Evolutionary conservation across 169 alveolate genomes (phyloP), one percentile per base, ranked within the genome.

Genomic region (Eimeria maxima): DNA sequence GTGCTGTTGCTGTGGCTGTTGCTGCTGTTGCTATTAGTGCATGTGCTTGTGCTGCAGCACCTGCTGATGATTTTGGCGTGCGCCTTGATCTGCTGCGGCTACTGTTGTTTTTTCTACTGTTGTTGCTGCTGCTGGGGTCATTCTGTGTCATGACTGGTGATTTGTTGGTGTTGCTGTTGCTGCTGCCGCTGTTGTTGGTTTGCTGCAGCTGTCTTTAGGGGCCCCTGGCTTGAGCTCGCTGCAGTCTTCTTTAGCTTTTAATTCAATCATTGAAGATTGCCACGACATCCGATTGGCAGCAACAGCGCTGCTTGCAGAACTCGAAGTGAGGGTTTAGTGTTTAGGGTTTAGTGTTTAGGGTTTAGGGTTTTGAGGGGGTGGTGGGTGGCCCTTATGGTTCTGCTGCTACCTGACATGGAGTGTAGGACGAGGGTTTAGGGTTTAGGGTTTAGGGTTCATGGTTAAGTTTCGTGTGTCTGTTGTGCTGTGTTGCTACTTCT

Each of bases 161-260:
- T 20, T n/a, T 22, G 27, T 42, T 50, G 13, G 3, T 84, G 47
- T 16, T 84, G 93, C 78, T 84, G 74, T n/a, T 81, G 69, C 38
- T 53, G 65, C 69, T 29, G 90, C 63, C 50, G 90, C 63, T 27
- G 90, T 47, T 81, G 74, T 47, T 44, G 57, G 44, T 80, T 44
- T 50, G 90, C 65, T 50, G 90, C 90, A 80, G 90, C 42, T 80
- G 71, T 42, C 90, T 14, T 45, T 80, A 20, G 69, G 90, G 44
- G 65, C 44, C 67, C 65, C 90, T 7, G 69, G 90, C 29, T 42
- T 80, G 45, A 44, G 69, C 44, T 71, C 69, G 65, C 69, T 80
- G 90, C 90, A 80, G 90, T 29, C 50, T n/a, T 22, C 71, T 14
- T 24, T 80, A 60, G 69, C 53, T 16, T 42, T 80, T 22, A 44